A percentile compares a stretch with the other conserved stretches of the same genome.
Evolutionary conservation across 345 rosid species (phyloP).

Genomic region (Lepidium aucheri): DNA sequence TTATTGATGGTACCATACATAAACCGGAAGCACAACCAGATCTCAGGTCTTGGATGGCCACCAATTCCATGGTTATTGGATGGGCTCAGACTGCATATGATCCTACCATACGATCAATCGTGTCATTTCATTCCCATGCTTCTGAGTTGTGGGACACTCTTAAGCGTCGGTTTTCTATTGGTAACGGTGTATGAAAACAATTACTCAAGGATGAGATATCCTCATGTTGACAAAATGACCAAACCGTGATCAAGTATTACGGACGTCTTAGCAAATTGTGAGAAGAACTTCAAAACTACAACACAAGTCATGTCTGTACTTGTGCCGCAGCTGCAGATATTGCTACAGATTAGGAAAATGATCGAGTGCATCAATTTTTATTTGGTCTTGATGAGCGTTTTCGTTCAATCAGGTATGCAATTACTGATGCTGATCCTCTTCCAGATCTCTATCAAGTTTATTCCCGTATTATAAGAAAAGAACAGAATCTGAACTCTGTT

Average conservation of each 20-base stretch:
- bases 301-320: background rate
- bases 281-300: background rate
- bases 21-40: no score
- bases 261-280: background rate
- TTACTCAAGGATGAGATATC: background rate
- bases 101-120: no score
- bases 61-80: background rate
- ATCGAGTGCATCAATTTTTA: no score
- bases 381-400: no score
- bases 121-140: background rate
- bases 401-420: no score
- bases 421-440: no score
- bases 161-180: background rate
- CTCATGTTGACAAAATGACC: background rate
- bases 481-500: no score
- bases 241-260: background rate
- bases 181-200: background rate
- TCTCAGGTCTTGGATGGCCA: background rate
- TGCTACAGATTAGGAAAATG: background rate
- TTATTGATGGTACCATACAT: no score
- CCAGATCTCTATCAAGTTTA: no score
- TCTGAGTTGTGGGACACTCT: background rate
- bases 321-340: background rate
- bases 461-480: no score
- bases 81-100: background rate